These are phyloP conservation scores for Centaurea solstitialis DNA, from an alignment of 129 eudicot genomes.

Conservation along the genomic window DNA sequence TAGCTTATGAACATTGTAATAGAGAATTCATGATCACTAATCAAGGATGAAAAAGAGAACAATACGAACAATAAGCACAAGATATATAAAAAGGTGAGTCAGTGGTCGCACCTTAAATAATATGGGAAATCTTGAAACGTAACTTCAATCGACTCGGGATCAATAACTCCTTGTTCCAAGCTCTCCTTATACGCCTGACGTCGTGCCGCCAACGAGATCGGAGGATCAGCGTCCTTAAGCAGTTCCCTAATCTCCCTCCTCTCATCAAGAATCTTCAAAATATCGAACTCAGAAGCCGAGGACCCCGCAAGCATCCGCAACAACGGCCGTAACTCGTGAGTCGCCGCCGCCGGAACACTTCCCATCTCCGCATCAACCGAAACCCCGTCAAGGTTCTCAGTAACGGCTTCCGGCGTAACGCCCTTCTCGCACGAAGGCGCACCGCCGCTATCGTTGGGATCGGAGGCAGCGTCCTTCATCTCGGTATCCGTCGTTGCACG, in stretches of 20 bases:
- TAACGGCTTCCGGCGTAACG: conserved; percentile 37
- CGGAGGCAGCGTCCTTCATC: conserved; percentile 65
- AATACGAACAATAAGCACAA: background rate
- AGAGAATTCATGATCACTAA: background rate
- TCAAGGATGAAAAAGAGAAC: background rate
- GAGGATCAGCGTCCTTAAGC: conserved; percentile 56
- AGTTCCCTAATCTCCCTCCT: conserved; percentile 53
- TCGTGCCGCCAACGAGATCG: conserved; percentile 49
- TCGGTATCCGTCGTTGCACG: conserved; percentile 41
- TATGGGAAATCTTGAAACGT: conserved; percentile 82
- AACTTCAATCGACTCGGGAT: conserved; percentile 56
- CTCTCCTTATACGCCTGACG: conserved; percentile 67
- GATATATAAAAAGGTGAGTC: background rate
- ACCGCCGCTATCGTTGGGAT: conserved; percentile 36
- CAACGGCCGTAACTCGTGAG: conserved; percentile 57
- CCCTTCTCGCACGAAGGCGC: conserved; percentile 47
- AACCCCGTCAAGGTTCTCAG: conserved; percentile 45
- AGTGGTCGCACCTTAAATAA: conserved; percentile 60
- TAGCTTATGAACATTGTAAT: background rate
- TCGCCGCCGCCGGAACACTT: conserved; percentile 38
- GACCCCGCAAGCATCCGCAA: conserved; percentile 59
- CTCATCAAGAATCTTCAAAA: conserved; percentile 64
- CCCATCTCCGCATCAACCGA: conserved; percentile 49
- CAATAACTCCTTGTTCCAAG: conserved; percentile 60
- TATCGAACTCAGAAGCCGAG: conserved; percentile 48